Base-by-base conservation (phyloP, 352 stramenopile genomes). In the Poterioochromonas sp. region DNA sequence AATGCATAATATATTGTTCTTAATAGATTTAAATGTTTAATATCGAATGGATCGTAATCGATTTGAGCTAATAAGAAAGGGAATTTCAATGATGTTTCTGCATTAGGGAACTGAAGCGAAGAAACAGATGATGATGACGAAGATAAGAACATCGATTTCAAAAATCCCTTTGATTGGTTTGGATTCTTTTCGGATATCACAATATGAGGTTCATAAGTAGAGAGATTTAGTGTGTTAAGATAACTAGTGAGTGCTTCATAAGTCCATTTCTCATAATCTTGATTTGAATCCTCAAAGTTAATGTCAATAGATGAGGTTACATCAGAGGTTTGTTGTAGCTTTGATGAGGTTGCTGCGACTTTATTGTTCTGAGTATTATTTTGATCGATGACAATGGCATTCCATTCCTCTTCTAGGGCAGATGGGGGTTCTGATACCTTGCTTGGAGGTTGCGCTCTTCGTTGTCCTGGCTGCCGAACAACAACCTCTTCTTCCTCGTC, bases 51-150 rank as follows among this genome's bases (percentile, higher is more conserved):
- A 65, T 63, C 41, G 47, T 69, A 78, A 49, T 69, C 71, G 5
- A 78, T 11, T 29, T 78, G 47, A 26, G 71, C 71, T 3, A 78
- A 29, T 29, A 78, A 40, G 32, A 78, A 78, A 32, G 71, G 71
- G 18, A 63, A 22, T 44, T 78, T 29, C 8, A 78, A 26, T 22
- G 1, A 40, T 12, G 8, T 29, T 71, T 65, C 8, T 29, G 26
- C 5, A 65, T 65, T 15, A 39, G 3, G 5, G 8, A 29, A 35
- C 5, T 39, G n/a, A 39, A 35, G 8, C 18, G 18, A 20, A 51
- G 18, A 20, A 51, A 18, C 18, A 51, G 18, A 51, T 51, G 43
- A 51, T 51, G 43, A 20, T 51, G 18, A n/a, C n/a, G n/a, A n/a
- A n/a, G n/a, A n/a, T n/a, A n/a, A n/a, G n/a, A n/a, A n/a, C 15